Evolutionary conservation across 352 stramenopile genomes (phyloP), one percentile per base, ranked within the genome.

Genomic region (Phytophthora capsici): DNA sequence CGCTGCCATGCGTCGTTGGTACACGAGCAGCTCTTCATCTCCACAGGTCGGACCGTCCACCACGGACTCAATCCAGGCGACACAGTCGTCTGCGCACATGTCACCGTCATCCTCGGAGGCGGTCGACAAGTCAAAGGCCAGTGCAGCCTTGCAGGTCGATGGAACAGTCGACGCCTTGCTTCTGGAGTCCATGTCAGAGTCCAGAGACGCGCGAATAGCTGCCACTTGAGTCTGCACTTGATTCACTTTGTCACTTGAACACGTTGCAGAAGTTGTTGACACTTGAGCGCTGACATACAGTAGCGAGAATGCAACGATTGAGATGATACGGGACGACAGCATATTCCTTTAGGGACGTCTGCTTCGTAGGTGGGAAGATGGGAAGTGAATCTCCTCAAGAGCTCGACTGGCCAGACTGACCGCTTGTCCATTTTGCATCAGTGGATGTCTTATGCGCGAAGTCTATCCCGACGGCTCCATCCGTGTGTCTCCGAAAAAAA

Each of bases 21-120:
- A 70, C 55, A 46, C 52, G 23, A 51, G 25, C 55, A 75, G 60
- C 45, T 61, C 62, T 38, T 66, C 38, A 34, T 62, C 58, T 26
- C n/a, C 62, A 48, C 67, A 75, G n/a, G 49, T 50, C 12, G 54
- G 10, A 13, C 25, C 17, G 32, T 63, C 62, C 32, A 75, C 45
- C 17, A 75, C 32, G 4, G 34, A 13, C 2, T 65, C 45, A 4
- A 75, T 58, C 62, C 61, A 75, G 19, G 38, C 20, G 45, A 64
- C 19, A 32, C 67, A 75, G 46, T 69, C 34, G 34, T 14, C 55
- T 0, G 50, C 25, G 41, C 67, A 75, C 6, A 12, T 19, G 7
- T 66, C 54, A 17, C 10, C 55, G 30, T 60, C 41, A 25, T 65
- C 48, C 7, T 43, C 41, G 17, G 5, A 37, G 2, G 62, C 17